phyloP scores from a whole-genome alignment of 345 rosid species.

The Xanthoceras sorbifolium region DNA sequence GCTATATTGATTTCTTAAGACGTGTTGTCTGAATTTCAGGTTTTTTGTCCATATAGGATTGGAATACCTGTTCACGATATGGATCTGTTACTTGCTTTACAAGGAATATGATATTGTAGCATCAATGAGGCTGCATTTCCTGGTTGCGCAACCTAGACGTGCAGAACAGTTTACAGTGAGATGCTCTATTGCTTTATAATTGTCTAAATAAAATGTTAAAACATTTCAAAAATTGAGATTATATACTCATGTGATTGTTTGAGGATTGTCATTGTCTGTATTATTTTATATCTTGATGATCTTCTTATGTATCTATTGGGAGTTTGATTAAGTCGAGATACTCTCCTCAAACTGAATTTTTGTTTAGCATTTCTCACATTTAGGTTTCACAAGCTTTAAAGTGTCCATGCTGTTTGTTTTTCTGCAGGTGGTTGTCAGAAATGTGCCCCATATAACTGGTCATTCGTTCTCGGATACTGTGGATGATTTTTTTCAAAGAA shows the following conservation, averaged over 20 bases:
- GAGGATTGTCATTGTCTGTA: neutral
- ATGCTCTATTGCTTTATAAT: slow-evolving; percentile 19
- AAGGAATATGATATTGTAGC: slow-evolving; percentile 81
- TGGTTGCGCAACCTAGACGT: slow-evolving; percentile 76
- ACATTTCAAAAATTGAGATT: slow-evolving; percentile 1
- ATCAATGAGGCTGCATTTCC: slow-evolving; percentile 73
- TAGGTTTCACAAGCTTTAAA: neutral
- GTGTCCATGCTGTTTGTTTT: neutral
- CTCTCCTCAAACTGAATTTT: neutral
- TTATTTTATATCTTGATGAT: neutral
- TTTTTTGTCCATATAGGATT: slow-evolving; percentile 89
- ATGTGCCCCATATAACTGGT: slow-evolving; percentile 68
- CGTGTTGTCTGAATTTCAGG: slow-evolving; percentile 47
- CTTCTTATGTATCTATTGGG: neutral
- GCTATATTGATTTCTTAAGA: slow-evolving; percentile 1
- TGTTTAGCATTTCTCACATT: neutral
- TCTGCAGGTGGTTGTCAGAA: slow-evolving; percentile 86
- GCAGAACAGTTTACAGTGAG: slow-evolving; percentile 96
- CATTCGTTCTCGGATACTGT: slow-evolving; percentile 59
- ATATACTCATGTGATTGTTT: neutral
- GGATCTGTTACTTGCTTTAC: slow-evolving; percentile 93
- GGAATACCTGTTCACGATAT: slow-evolving; percentile 79
- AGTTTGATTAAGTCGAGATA: neutral
- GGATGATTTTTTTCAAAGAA: slow-evolving; percentile 75
- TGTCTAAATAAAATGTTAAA: neutral